phyloP scores from a whole-genome alignment of 805 yeast species.

The Yamadazyma kitorensis region DNA sequence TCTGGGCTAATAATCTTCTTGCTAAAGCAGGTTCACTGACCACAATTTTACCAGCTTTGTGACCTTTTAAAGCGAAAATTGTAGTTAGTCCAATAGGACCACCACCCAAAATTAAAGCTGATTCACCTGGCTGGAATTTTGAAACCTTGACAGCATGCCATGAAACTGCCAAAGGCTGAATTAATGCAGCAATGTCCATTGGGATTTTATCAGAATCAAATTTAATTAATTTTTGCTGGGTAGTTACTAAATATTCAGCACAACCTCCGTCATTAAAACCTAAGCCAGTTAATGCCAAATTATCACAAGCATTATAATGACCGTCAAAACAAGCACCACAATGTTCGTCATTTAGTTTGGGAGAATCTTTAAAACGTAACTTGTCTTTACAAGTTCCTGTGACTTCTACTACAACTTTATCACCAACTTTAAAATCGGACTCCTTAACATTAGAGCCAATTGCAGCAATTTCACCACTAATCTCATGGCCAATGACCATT shows the following conservation, averaged over 20 bases:
- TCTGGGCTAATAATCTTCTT: conserved; percentile 55
- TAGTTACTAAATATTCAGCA: conserved; percentile 46
- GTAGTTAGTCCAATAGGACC: conserved; percentile 66
- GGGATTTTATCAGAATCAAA: conserved; percentile 40
- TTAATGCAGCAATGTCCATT: conserved; percentile 47
- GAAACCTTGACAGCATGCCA: conserved; percentile 57
- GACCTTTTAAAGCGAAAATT: conserved; percentile 49
- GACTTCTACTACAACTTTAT: conserved; percentile 64
- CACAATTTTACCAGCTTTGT: conserved; percentile 38
- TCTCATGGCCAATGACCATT: conserved; percentile 60
- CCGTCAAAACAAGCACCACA: conserved; percentile 54
- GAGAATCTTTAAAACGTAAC: conserved; percentile 34
- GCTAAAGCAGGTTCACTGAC: conserved; percentile 57
- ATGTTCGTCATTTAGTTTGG: conserved; percentile 17
- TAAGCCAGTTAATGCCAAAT: conserved; percentile 50
- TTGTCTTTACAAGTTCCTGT: conserved; percentile 56
- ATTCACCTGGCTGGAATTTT: conserved; percentile 37
- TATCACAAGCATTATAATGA: conserved; percentile 49
- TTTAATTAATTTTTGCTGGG: conserved; percentile 36
- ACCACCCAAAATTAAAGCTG: conserved; percentile 55
- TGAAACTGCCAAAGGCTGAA: conserved; percentile 58
- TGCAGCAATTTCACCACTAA: conserved; percentile 57
- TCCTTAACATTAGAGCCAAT: conserved; percentile 54
- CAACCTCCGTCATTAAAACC: conserved; percentile 58
- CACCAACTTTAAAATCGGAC: conserved; percentile 56